Base-by-base conservation (phyloP, 2,329 filamentous ascomycete species). In the Stagonosporopsis rhizophila region DNA sequence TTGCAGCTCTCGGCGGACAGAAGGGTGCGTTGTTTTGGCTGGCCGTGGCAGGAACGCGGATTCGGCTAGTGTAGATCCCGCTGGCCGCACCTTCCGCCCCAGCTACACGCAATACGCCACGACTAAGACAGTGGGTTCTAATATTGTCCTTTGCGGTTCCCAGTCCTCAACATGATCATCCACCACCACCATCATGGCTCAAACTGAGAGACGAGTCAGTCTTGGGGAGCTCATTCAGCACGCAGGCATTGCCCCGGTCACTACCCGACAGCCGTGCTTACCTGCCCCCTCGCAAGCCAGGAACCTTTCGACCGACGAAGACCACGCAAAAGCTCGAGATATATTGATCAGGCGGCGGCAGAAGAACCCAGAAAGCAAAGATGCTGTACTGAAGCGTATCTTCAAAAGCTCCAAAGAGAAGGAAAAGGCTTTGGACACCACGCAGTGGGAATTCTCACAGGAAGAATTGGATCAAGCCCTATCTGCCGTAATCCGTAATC, bases 391-490 rank as follows among this genome's bases (percentile, higher is more conserved):
- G 49, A 75, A 74, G 58, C 67, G 64, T 38, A 70, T 75, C 7
- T 75, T 75, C 60, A 70, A 64, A 41, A 71, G 67, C 28, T 72
- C 73, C 4, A 74, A 73, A 55, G 69, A 72, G 35, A 75, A 75
- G 55, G 70, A 71, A 11, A 73, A 69, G 53, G 70, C 74, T 28
- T 56, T 60, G 14, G 61, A 53, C 30, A 58, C 56, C 14, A 38
- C 50, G 12, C 52, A 60, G 38, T 71, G 69, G 67, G 55, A 66
- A 14, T 75, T 75, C 52, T 69, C 71, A 9, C 72, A 74, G 38
- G 72, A 75, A 17, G 73, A 75, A 45, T 58, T 75, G 25, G 73
- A 75, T 46, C 64, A 72, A 30, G 71, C 71, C 3, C 55, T 75
- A 37, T 73, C 68, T n/a, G 67, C 66, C 17, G 66, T 71, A 30